These are phyloP conservation scores for Stephanodiscus triporus DNA, from an alignment of 108 stramenopile species.

Conservation along the genomic window DNA sequence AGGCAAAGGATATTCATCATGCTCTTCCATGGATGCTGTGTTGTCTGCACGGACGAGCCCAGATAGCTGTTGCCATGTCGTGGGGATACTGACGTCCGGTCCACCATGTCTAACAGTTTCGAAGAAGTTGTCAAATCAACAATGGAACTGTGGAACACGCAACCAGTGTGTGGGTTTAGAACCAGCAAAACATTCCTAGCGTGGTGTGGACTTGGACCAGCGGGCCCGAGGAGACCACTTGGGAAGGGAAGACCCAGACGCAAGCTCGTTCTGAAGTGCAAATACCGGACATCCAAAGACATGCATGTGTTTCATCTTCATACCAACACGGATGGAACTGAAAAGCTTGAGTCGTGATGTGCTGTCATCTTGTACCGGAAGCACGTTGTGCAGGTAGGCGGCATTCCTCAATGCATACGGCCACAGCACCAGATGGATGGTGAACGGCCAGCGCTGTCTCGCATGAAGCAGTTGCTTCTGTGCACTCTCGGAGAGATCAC, in stretches of 20 bases:
- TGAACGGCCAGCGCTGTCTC: constrained; percentile 21
- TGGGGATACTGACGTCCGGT: background rate
- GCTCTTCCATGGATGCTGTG: background rate
- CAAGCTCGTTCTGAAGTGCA: constrained; percentile 19
- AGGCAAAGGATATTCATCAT: background rate
- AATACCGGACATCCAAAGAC: constrained; percentile 33
- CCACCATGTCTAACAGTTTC: constrained; percentile 6
- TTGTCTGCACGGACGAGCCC: background rate
- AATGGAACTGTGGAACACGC: constrained; percentile 45
- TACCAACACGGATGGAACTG: background rate
- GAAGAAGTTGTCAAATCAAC: constrained; percentile 26
- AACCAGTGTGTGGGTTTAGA: constrained; percentile 34
- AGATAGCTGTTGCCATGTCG: background rate
- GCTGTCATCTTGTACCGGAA: background rate
- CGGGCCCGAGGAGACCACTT: constrained; percentile 32
- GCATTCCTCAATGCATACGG: constrained; percentile 39
- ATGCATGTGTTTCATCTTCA: constrained; percentile 12
- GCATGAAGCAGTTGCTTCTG: constrained; percentile 35
- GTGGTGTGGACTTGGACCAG: constrained; percentile 7
- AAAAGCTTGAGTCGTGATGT: constrained; percentile 18
- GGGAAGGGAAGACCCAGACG: background rate
- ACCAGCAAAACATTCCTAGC: constrained; percentile 19
- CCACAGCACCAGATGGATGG: constrained; percentile 36
- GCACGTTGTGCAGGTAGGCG: background rate
- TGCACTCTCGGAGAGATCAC: constrained; percentile 37